phyloP scores from a whole-genome alignment of 371 early-diverging fungal genomes.

The Lichtheimia ramosa region DNA sequence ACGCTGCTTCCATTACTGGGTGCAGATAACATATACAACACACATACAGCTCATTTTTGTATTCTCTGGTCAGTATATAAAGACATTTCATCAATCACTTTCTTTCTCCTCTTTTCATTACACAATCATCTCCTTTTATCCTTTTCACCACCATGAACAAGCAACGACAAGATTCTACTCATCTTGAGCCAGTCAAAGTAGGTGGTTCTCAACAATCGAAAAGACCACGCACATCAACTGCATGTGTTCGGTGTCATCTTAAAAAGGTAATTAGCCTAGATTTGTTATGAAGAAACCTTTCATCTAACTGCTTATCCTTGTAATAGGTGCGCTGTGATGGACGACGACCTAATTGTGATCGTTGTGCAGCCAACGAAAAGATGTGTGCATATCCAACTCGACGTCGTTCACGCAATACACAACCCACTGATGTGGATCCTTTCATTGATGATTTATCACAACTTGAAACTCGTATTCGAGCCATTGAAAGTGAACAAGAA shows the following conservation, averaged over 20 bases:
- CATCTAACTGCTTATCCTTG: not conserved
- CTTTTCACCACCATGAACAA: not conserved
- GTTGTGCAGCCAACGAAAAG: slow-evolving; percentile 35
- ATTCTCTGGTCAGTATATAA: slow-evolving; percentile 1
- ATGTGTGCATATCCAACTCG: slow-evolving; percentile 46
- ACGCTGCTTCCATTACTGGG: too few species aligned
- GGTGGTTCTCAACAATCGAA: slow-evolving; percentile 10
- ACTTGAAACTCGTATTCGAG: slow-evolving; percentile 32
- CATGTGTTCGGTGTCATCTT: slow-evolving; percentile 43
- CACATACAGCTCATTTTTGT: not conserved
- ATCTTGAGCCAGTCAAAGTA: not conserved
- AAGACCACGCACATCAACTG: slow-evolving; percentile 40
- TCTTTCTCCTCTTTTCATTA: slow-evolving; percentile 1
- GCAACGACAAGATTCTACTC: not conserved
- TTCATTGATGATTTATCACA: slow-evolving; percentile 44
- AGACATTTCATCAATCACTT: not conserved
- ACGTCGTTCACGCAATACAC: slow-evolving; percentile 46
- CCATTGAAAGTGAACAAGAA: slow-evolving; percentile 38
- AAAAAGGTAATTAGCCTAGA: slow-evolving; percentile 28
- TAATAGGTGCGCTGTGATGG: slow-evolving; percentile 45
- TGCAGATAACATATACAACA: too few species aligned
- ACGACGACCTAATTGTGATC: slow-evolving; percentile 38
- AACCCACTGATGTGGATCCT: slow-evolving; percentile 41
- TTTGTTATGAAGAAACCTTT: not conserved
- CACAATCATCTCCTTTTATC: not conserved